These are phyloP conservation scores for Neofusicoccum cordaticola DNA, from an alignment of 2,329 filamentous ascomycete species.

Conservation along the genomic window DNA sequence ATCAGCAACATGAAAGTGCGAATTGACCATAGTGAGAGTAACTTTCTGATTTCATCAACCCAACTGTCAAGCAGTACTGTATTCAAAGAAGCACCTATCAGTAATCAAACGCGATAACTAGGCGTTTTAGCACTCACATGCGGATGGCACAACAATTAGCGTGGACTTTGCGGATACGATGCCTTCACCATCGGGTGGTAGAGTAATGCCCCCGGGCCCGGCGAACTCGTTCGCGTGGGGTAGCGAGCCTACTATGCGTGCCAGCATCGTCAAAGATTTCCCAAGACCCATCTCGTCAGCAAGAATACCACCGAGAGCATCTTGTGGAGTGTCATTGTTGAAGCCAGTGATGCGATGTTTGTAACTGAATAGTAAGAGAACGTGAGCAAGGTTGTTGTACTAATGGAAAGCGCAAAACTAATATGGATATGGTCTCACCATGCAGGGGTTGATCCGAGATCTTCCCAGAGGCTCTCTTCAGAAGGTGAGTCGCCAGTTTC, in stretches of 20 bases:
- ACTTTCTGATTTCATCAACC: background rate
- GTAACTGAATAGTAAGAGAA: background rate
- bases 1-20: background rate
- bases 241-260: conserved; percentile 36
- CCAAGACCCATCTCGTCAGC: conserved; percentile 60
- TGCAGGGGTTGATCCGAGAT: background rate
- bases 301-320: conserved; percentile 44
- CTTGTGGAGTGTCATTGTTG: conserved; percentile 5
- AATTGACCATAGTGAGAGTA: background rate
- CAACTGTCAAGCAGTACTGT: background rate
- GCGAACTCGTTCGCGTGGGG: background rate
- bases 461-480: background rate
- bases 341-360: conserved; percentile 2
- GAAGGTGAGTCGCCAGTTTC: conserved; percentile 21
- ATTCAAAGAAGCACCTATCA: too few species aligned
- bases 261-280: conserved; percentile 52
- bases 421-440: background rate
- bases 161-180: conserved; percentile 32
- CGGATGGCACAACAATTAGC: conserved; percentile 47
- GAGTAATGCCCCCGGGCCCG: background rate
- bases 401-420: too few species aligned
- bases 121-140: conserved; percentile 29
- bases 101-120: too few species aligned
- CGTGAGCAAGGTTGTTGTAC: background rate
- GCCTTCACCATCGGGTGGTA: conserved; percentile 20